These are phyloP conservation scores for Aegilops longissima DNA, from an alignment of 176 grass and related monocot genomes.

Conservation along the genomic window DNA sequence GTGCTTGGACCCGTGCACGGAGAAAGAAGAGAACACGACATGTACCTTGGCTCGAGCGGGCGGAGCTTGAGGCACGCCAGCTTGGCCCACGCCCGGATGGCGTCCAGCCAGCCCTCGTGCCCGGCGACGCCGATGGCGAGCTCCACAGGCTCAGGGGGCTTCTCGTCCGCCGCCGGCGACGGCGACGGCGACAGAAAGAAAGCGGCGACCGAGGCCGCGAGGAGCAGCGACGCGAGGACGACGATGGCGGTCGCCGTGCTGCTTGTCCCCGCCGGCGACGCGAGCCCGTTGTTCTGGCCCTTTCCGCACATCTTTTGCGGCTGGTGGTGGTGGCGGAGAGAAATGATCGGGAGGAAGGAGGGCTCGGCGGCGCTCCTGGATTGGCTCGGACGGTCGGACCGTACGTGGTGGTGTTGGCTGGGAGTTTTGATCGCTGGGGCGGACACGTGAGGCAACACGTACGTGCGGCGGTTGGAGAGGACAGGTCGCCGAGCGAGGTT, in stretches of 20 bases:
- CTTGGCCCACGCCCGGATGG: constrained; percentile 46
- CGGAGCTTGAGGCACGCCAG: constrained; percentile 43
- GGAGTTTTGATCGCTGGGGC: background rate
- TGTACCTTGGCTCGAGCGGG: constrained; percentile 25
- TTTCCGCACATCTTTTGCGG: background rate
- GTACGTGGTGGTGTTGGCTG: background rate
- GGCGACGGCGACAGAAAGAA: background rate
- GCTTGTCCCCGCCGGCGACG: background rate
- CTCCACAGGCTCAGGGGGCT: constrained; percentile 44
- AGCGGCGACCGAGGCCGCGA: constrained; percentile 5
- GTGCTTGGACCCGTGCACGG: background rate
- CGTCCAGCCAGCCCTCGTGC: constrained; percentile 40
- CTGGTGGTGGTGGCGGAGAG: background rate
- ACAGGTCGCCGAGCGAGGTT: too few relatives aligned
- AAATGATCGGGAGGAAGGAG: background rate
- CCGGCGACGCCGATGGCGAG: constrained; percentile 57
- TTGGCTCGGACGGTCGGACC: too few relatives aligned
- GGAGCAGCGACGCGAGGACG: constrained; percentile 22
- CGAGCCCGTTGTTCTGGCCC: background rate
- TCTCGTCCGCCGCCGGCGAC: background rate
- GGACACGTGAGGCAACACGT: background rate
- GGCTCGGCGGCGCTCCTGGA: background rate
- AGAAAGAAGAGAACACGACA: background rate
- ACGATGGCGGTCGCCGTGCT: constrained; percentile 1
- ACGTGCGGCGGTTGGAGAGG: too few relatives aligned